Percentiles rank a stretch among this genome's conserved stretches.
Conservation (phyloP, 78 protist genomes). For the Speleostelium caveatum region DNA sequence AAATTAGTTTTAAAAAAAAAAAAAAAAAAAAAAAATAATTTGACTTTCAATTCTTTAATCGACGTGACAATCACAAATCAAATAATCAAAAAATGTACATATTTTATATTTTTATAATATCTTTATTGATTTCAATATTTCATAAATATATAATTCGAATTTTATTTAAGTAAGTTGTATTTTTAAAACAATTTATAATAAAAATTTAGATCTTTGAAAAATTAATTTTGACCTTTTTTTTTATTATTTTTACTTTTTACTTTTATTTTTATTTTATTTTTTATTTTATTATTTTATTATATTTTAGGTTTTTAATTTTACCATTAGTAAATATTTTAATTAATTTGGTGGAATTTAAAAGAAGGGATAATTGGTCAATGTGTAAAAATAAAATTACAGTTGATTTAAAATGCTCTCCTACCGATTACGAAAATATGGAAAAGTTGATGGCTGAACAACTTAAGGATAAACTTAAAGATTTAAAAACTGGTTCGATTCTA, state of each 20-base stretch:
- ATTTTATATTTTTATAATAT: too few species aligned
- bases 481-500: conserved; percentile 4
- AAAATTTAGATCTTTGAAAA: neutral
- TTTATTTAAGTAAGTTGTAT: neutral
- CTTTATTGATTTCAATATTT: neutral
- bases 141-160: neutral
- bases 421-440: neutral
- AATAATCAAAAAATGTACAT: neutral
- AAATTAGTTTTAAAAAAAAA: too few species aligned
- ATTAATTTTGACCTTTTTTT: neutral
- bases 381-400: neutral
- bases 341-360: neutral
- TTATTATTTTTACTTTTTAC: too few species aligned
- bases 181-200: too few species aligned
- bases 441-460: neutral
- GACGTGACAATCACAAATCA: too few species aligned
- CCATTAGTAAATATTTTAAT: neutral
- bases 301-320: too few species aligned
- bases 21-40: too few species aligned
- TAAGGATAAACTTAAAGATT: neutral
- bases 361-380: neutral
- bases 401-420: neutral
- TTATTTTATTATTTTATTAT: too few species aligned
- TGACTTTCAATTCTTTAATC: too few species aligned
- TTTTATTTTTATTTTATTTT: neutral